These are phyloP conservation scores for Leptomonas pyrrhocoris DNA, from an alignment of 208 protist genomes.

Conservation along the genomic window DNA sequence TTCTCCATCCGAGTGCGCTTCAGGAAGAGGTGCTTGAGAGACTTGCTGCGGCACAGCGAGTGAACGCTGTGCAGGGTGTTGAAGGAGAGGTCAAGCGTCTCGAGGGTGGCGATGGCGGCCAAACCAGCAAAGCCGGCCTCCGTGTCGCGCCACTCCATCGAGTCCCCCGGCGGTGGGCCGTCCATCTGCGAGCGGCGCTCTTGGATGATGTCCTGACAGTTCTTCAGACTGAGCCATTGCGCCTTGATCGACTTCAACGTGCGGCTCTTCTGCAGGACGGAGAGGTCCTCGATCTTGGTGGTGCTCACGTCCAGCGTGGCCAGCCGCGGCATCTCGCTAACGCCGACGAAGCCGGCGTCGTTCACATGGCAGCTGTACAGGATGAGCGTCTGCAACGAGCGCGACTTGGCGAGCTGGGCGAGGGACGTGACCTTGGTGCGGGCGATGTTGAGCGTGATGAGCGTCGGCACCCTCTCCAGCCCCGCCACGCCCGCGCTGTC, in stretches of 20 bases:
- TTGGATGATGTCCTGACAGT: constrained; percentile 58
- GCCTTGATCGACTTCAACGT: constrained; percentile 60
- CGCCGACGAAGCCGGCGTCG: constrained; percentile 40
- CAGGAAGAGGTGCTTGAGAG: constrained; percentile 58
- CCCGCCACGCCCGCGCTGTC: constrained; percentile 45
- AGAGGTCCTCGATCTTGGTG: constrained; percentile 62
- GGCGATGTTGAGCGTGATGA: constrained; percentile 40
- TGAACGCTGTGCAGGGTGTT: constrained; percentile 59
- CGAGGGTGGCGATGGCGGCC: constrained; percentile 64
- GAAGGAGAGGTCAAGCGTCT: constrained; percentile 70
- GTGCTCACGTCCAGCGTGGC: constrained; percentile 51
- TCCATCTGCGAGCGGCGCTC: constrained; percentile 42
- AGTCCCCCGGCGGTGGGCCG: constrained; percentile 19
- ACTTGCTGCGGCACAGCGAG: constrained; percentile 60
- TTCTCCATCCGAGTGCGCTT: constrained; percentile 64
- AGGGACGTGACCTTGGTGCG: constrained; percentile 55
- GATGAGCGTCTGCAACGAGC: constrained; percentile 45
- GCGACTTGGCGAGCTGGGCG: constrained; percentile 28
- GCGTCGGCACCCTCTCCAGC: constrained; percentile 46
- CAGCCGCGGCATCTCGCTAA: constrained; percentile 49
- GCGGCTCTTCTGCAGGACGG: constrained; percentile 43
- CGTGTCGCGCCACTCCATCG: constrained; percentile 28
- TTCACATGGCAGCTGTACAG: constrained; percentile 46
- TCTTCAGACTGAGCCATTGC: constrained; percentile 69
- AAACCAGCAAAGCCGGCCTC: constrained; percentile 62